Evolutionary conservation across 2,329 filamentous ascomycete species (phyloP), one percentile per base, ranked within the genome.

Genomic region (Grosmannia huntii): DNA sequence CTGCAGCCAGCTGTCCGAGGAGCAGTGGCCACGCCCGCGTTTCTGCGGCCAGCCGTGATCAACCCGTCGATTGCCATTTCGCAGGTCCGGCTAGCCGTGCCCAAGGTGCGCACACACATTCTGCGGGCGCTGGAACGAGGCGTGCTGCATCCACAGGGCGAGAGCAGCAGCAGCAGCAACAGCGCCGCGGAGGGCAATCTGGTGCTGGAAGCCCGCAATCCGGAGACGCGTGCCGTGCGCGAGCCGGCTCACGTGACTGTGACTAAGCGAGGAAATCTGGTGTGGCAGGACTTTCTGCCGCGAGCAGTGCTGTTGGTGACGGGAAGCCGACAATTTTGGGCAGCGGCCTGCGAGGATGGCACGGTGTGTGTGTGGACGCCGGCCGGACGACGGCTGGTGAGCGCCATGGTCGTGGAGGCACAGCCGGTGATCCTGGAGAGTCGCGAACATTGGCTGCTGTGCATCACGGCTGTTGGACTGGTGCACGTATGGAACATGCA

Each of bases 271-370:
- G 90, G 90, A 5, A 83, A 85, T 58, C 76, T 87, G 1, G 71
- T 97, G 4, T 99, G 95, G 94, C 89, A 96, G 66, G 95, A 99
- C 67, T 99, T 89, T 66, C 74, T 99, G 16, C 91, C 92, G 0
- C 82, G 86, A 60, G 84, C 90, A 6, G 87, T 96, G 27, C 81
- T 99, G n/a, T 79, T 97, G 1, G 85, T 95, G 1, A 94, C 92
- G 0, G 95, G 90, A 2, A 97, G 90, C 69, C 85, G 86, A 65
- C 84, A 87, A 64, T 91, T 97, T 68, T 99, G 94, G 88, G 87
- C 89, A 0, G 92, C 87, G 19, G 91, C 88, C 11, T 96, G 91
- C 66, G 94, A 99, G 69, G 94, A 97, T 67, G 94, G 90, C 19
- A 89, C 85, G 21, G 70, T 99, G 9, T 89, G 96, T 67, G 81